Evolutionary conservation across 2,329 filamentous ascomycete genomes (phyloP), one percentile per base, ranked within the genome.

Genomic region (Fusarium sulawesiense): DNA sequence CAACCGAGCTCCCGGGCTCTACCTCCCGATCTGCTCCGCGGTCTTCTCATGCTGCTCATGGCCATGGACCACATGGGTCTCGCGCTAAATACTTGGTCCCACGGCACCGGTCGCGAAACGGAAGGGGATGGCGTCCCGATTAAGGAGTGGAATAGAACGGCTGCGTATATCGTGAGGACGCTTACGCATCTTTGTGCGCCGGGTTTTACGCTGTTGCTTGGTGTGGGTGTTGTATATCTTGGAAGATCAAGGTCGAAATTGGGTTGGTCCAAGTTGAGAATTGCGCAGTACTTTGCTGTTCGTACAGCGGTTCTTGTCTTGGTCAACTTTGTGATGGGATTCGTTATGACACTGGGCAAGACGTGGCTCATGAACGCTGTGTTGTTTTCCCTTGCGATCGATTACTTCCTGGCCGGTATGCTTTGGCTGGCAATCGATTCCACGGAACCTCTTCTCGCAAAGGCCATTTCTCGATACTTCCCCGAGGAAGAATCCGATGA

Each of bases 201-300:
- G 0, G 83, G 83, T 10, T 84, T 85, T 64, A 81, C 80, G 0
- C 81, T 85, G 40, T 73, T 85, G n/a, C 75, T 85, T 6, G 83
- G 83, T 25, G 79, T 83, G 70, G 83, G 83, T 10, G 75, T 83
- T 12, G 83, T 80, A 0, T 84, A 83, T 64, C 81, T 85, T 14
- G 79, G 81, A 6, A 76, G 78, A n/a, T 83, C 83, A 27, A 79
- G 83, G 7, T 72, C 75, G 16, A 75, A 71, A 16, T 74, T 83
- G 3, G 81, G 81, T 1, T 85, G 83, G 83, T 73, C 78, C 7
- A 47, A 75, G 1, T 27, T 50, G 8, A 72, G 75, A 14, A 78
- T 84, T 65, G 72, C 73, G 1, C 67, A 76, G 25, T 83, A 85
- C 64, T 83, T 84, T 56, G 68, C 77, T 4, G 25, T 64, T 11